Evolutionary conservation across 768 basidiomycete genomes (phyloP).

Genomic region (Phanerodontia chrysosporium): DNA sequence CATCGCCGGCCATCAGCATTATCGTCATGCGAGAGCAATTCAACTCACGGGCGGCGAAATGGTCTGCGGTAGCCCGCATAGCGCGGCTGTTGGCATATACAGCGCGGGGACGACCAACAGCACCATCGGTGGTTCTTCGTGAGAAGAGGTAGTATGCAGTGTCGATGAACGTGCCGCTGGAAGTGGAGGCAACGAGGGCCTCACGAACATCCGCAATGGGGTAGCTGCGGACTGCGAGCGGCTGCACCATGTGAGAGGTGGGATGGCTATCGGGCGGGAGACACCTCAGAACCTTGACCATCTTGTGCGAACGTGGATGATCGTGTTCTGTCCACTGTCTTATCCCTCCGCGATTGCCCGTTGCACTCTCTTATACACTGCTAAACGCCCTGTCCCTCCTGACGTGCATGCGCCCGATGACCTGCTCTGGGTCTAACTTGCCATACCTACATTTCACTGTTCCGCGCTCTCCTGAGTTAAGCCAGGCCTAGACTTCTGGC

Average conservation of each 20-base stretch:
- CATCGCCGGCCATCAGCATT: not conserved
- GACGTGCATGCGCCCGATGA: no score
- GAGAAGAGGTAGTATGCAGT: not conserved
- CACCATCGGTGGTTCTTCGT: not conserved
- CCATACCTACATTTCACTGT: no score
- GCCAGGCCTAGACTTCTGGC: no score
- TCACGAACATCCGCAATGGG: not conserved
- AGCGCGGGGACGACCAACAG: not conserved
- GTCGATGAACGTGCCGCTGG: not conserved
- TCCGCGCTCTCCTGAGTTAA: no score
- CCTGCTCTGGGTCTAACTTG: no score
- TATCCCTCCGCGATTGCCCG: no score
- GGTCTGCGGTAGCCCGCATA: not conserved
- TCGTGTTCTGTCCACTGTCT: no score
- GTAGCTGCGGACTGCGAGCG: not conserved
- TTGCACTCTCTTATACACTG: no score
- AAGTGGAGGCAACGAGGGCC: not conserved
- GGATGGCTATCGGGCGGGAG: no score
- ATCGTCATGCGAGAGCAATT: not conserved
- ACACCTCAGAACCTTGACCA: no score
- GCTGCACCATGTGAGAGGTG: not conserved
- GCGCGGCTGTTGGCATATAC: slow-evolving; percentile 6
- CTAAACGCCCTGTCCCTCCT: no score
- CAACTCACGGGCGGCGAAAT: not conserved
- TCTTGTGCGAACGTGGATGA: no score